Conservation (phyloP, 148 eudicot genomes). For the Diospyros lotus region DNA sequence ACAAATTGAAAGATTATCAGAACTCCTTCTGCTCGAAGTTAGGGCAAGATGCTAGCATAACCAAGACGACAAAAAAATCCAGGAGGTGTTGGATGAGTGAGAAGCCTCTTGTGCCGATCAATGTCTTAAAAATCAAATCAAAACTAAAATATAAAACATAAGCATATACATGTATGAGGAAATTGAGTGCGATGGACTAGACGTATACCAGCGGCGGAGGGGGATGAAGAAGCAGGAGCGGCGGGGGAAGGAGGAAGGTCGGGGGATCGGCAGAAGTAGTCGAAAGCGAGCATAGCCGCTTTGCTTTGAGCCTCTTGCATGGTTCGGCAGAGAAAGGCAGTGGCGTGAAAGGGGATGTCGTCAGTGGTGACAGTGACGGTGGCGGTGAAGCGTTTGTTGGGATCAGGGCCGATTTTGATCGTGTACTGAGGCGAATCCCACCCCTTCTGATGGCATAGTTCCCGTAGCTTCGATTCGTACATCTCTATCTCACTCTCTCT, state of each 20-base stretch:
- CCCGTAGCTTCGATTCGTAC: slow-evolving; percentile 50
- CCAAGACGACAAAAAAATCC: no score
- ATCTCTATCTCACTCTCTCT: slow-evolving; percentile 5
- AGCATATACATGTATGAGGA: background rate
- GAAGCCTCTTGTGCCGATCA: no score
- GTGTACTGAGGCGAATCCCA: slow-evolving; percentile 47
- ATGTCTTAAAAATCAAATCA: no score
- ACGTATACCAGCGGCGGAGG: slow-evolving; percentile 2
- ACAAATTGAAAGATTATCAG: no score
- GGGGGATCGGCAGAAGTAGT: slow-evolving; percentile 24
- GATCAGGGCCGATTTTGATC: slow-evolving; percentile 43
- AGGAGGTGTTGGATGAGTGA: no score
- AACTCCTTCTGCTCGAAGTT: no score
- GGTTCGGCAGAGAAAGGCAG: slow-evolving; percentile 18
- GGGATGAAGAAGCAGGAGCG: background rate
- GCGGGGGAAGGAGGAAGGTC: background rate
- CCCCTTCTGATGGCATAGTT: slow-evolving; percentile 32
- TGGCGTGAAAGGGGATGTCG: slow-evolving; percentile 24
- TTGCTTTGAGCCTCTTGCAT: slow-evolving; percentile 63
- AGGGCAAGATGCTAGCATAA: no score
- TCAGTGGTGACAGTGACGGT: slow-evolving; percentile 31
- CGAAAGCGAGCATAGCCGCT: slow-evolving; percentile 53
- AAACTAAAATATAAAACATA: background rate
- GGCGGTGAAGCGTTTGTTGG: slow-evolving; percentile 44
- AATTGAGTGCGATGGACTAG: no score